Evolutionary conservation across 371 early-diverging fungal genomes (phyloP).

Genomic region (Enteropsectra breve): DNA sequence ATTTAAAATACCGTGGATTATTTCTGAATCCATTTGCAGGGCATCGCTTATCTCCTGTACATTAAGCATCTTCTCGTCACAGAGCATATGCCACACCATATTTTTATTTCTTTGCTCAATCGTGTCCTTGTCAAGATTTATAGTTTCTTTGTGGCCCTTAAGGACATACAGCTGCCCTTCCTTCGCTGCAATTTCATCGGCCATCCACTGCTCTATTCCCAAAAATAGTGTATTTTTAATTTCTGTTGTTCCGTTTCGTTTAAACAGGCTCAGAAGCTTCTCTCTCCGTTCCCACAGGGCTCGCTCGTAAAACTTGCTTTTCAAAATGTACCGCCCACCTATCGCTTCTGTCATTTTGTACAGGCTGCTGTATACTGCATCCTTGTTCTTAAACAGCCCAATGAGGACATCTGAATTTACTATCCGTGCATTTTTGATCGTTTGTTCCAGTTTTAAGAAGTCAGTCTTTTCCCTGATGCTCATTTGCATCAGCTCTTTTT

Average conservation of each 20-base stretch:
- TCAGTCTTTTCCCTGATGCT: background rate
- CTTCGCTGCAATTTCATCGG: conserved; percentile 25
- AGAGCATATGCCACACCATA: background rate
- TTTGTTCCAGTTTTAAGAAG: conserved; percentile 29
- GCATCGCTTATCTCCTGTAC: background rate
- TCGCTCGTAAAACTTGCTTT: conserved; percentile 41
- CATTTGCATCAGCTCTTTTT: background rate
- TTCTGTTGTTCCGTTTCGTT: conserved; percentile 10
- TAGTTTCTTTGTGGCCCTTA: conserved; percentile 21
- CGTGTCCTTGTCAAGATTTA: conserved; percentile 10
- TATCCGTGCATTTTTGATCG: conserved; percentile 29
- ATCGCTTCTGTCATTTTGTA: conserved; percentile 32
- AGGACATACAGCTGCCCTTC: conserved; percentile 27
- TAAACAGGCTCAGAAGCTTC: conserved; percentile 26
- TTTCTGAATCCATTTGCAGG: background rate
- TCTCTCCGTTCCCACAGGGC: conserved; percentile 25
- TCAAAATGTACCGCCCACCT: conserved; percentile 40
- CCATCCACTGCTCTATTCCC: conserved; percentile 25
- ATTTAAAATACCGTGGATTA: background rate
- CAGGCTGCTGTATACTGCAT: conserved; percentile 20
- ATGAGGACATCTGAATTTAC: conserved; percentile 33
- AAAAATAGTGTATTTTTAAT: conserved; percentile 18
- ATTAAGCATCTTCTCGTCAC: background rate
- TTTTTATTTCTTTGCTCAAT: background rate
- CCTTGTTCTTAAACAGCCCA: conserved; percentile 15